Evolutionary conservation across 768 basidiomycete genomes (phyloP).

Genomic region (Rhizopogon vesiculosus): DNA sequence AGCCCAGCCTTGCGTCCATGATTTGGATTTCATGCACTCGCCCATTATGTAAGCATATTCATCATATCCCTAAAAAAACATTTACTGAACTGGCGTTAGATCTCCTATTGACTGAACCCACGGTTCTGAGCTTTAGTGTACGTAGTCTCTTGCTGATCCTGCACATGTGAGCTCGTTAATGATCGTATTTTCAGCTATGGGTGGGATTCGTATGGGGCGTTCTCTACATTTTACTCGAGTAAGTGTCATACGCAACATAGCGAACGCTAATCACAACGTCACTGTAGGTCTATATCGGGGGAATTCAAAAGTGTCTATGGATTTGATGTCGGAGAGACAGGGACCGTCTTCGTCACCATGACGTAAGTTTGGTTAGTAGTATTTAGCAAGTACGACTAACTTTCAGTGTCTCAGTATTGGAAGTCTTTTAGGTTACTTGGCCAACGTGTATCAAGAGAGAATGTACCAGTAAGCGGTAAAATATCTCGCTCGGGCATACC

Average conservation of each 20-base stretch:
- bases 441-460: constrained; percentile 43
- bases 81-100: constrained; percentile 6
- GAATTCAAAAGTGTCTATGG: constrained; percentile 53
- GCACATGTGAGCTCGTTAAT: constrained; percentile 45
- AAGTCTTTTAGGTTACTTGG: constrained; percentile 41
- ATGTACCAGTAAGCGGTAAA: constrained; percentile 39
- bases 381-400: neutral
- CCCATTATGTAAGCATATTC: constrained; percentile 35
- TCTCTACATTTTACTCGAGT: constrained; percentile 64
- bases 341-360: constrained; percentile 55
- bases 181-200: too few relatives aligned
- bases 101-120: constrained; percentile 46
- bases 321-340: constrained; percentile 56
- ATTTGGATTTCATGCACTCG: constrained; percentile 49
- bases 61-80: neutral
- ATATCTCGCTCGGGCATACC: too few relatives aligned
- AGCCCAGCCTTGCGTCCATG: constrained; percentile 46
- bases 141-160: constrained; percentile 13
- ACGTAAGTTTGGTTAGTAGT: constrained; percentile 32
- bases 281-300: constrained; percentile 45
- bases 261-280: constrained; percentile 1
- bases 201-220: constrained; percentile 52
- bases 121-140: constrained; percentile 71
- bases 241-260: constrained; percentile 5
- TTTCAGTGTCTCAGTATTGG: constrained; percentile 40